These are phyloP conservation scores for Colletotrichum spaethianum DNA, from an alignment of 2,329 filamentous ascomycete genomes.

Conservation along the genomic window DNA sequence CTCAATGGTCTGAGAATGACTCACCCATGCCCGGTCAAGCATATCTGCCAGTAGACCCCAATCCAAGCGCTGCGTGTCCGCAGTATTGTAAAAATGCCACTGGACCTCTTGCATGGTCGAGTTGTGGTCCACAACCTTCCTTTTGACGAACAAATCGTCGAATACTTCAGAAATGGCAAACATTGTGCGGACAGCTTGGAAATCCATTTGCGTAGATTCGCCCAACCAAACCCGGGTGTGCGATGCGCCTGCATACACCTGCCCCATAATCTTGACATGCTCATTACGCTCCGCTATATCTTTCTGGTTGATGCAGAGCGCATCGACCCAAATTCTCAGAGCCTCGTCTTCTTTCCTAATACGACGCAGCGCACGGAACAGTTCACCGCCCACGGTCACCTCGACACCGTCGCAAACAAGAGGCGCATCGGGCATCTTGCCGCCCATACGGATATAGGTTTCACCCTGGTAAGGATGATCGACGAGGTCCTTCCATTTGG, in stretches of 20 bases:
- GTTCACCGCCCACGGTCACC: conserved; percentile 30
- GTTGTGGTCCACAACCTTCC: not conserved
- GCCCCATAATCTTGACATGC: conserved; percentile 39
- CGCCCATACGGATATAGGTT: conserved; percentile 24
- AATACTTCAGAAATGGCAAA: conserved; percentile 3
- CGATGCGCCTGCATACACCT: conserved; percentile 29
- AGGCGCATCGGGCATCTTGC: conserved; percentile 26
- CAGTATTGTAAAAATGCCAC: conserved; percentile 6
- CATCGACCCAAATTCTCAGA: conserved; percentile 38
- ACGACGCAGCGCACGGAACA: conserved; percentile 26
- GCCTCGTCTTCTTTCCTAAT: conserved; percentile 13
- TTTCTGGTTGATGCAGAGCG: conserved; percentile 39
- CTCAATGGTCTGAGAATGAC: not conserved
- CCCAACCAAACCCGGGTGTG: conserved; percentile 36
- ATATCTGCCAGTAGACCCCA: conserved; percentile 30
- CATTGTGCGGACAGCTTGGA: not conserved
- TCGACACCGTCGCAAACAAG: conserved; percentile 31
- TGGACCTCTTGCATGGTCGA: conserved; percentile 7
- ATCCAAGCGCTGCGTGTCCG: conserved; percentile 6
- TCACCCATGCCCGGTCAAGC: conserved; percentile 28
- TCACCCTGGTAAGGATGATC: conserved; percentile 42
- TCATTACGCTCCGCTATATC: conserved; percentile 35
- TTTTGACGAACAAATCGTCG: not conserved
- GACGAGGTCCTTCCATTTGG: conserved; percentile 41
- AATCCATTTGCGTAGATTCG: conserved; percentile 34